These are phyloP conservation scores for Mucor saturninus DNA, from an alignment of 371 early-diverging fungal genomes.

Conservation along the genomic window DNA sequence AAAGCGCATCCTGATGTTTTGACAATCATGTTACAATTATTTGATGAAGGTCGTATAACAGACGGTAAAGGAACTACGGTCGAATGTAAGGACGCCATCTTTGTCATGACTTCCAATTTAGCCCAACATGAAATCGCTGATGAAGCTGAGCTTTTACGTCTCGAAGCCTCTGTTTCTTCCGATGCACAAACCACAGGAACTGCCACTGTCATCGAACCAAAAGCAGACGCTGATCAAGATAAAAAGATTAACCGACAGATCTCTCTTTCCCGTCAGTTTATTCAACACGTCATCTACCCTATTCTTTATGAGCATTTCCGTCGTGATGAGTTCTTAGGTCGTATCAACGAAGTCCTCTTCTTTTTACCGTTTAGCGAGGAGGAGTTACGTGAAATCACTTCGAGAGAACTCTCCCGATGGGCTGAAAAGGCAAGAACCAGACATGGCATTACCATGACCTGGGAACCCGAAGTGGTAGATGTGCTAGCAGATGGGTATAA, in stretches of 20 bases:
- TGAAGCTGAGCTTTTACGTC: constrained; percentile 57
- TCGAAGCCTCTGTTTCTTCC: constrained; percentile 51
- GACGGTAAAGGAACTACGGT: constrained; percentile 74
- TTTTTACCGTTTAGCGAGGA: constrained; percentile 62
- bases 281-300: constrained; percentile 61
- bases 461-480: constrained; percentile 60
- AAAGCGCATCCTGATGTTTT: constrained; percentile 73
- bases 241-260: constrained; percentile 30
- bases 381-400: constrained; percentile 55
- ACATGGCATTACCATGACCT: constrained; percentile 59
- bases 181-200: constrained; percentile 49
- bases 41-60: constrained; percentile 76
- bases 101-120: constrained; percentile 76
- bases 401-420: constrained; percentile 58
- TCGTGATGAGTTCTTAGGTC: constrained; percentile 67
- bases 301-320: constrained; percentile 62
- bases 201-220: constrained; percentile 30
- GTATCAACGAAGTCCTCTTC: constrained; percentile 65
- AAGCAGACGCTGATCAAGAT: constrained; percentile 32
- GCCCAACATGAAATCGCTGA: constrained; percentile 72
- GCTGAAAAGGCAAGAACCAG: constrained; percentile 54
- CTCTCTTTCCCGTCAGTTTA: constrained; percentile 54
- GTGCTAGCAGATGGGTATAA: constrained; percentile 58
- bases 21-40: constrained; percentile 69
- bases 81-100: constrained; percentile 69